Conservation (phyloP, 2,329 filamentous ascomycete species). For the Macrophomina tecta region DNA sequence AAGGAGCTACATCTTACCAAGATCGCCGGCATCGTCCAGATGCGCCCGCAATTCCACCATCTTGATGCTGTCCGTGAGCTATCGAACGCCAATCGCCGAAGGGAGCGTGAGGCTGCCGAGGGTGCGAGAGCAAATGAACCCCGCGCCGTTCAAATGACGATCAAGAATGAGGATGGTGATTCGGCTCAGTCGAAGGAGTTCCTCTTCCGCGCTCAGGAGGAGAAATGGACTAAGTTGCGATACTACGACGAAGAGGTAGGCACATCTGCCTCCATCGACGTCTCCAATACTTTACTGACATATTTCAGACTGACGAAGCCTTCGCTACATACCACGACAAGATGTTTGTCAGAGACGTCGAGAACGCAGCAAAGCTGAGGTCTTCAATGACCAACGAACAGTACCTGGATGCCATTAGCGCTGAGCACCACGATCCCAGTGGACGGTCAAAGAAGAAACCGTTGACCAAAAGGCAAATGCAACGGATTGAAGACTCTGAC, state of each 20-base stretch:
- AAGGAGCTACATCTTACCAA: constrained; percentile 86
- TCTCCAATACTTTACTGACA: background rate
- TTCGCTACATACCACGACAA: constrained; percentile 78
- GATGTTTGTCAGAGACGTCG: constrained; percentile 63
- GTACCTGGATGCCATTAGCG: constrained; percentile 69
- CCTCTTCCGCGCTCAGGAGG: constrained; percentile 77
- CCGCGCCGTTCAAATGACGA: constrained; percentile 83
- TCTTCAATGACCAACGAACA: constrained; percentile 63
- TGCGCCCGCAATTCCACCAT: constrained; percentile 91
- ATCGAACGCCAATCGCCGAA: constrained; percentile 57
- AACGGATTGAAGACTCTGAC: constrained; percentile 28
- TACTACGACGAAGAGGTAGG: constrained; percentile 80
- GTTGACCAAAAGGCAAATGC: constrained; percentile 34
- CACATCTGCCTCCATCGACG: background rate
- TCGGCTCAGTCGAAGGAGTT: constrained; percentile 77
- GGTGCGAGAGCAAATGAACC: constrained; percentile 60
- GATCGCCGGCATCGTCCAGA: constrained; percentile 80
- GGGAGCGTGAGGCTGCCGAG: constrained; percentile 54
- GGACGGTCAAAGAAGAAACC: constrained; percentile 48
- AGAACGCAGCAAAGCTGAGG: constrained; percentile 55
- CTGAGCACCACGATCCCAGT: constrained; percentile 50
- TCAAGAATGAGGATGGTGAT: constrained; percentile 76
- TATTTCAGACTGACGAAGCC: constrained; percentile 65
- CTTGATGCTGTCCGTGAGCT: constrained; percentile 83
- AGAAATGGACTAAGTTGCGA: constrained; percentile 78